Conservation (phyloP, 371 early-diverging fungal species). For the Apophysomyces trapeziformis region DNA sequence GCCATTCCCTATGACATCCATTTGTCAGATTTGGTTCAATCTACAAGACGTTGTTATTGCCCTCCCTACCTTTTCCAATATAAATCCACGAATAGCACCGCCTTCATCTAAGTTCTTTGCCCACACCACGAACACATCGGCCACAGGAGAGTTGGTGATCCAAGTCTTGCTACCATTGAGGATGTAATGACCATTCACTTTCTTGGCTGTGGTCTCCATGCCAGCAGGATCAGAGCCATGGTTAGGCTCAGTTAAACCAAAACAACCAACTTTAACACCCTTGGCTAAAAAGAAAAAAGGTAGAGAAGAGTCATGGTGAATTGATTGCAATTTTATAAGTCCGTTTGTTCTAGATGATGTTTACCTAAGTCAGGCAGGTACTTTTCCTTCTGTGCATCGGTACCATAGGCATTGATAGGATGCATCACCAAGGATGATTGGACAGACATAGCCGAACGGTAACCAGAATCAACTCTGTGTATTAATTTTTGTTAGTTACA, state of each 20-base stretch:
- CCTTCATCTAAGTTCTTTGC: slow-evolving; percentile 87
- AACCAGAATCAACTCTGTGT: slow-evolving; percentile 90
- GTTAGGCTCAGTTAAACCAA: slow-evolving; percentile 98
- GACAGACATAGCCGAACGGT: slow-evolving; percentile 98
- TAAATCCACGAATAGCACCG: slow-evolving; percentile 91
- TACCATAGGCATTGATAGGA: slow-evolving; percentile 95
- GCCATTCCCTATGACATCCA: slow-evolving; percentile 64
- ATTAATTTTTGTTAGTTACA: not conserved
- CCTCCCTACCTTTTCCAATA: slow-evolving; percentile 79
- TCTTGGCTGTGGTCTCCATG: slow-evolving; percentile 92
- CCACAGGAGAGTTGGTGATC: slow-evolving; percentile 99
- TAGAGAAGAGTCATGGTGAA: not conserved
- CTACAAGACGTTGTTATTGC: not conserved
- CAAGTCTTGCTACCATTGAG: slow-evolving; percentile 95
- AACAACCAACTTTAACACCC: slow-evolving; percentile 90
- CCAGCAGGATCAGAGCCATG: slow-evolving; percentile 95
- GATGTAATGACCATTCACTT: slow-evolving; percentile 78
- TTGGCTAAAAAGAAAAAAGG: slow-evolving; percentile 58
- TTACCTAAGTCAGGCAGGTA: slow-evolving; percentile 89
- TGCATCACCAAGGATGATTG: slow-evolving; percentile 98
- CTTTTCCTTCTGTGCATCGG: slow-evolving; percentile 88
- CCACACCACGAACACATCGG: slow-evolving; percentile 98
- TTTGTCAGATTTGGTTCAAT: not conserved
- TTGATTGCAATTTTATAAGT: not conserved
- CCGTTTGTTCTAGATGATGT: slow-evolving; percentile 10